A percentile compares a stretch with the other conserved stretches of the same genome.
phyloP scores from a whole-genome alignment of 1,284 basidiomycete species.

The Cryptococcus deneoformans region DNA sequence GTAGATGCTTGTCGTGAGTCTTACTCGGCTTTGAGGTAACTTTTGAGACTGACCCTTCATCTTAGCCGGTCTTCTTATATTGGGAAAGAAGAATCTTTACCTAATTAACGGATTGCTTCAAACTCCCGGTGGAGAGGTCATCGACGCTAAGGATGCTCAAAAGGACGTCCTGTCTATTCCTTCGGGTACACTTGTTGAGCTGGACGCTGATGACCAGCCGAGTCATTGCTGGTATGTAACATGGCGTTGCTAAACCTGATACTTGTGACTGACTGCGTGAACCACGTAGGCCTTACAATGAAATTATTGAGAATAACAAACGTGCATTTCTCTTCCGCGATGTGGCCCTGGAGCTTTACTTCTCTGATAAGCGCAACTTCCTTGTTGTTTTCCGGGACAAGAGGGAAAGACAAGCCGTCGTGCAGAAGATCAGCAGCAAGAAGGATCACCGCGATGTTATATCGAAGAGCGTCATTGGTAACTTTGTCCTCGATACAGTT shows the following conservation, averaged over 20 bases:
- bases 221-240: conserved; percentile 69
- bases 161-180: conserved; percentile 78
- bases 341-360: conserved; percentile 85
- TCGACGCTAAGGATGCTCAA: conserved; percentile 83
- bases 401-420: conserved; percentile 61
- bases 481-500: conserved; percentile 48
- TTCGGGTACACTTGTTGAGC: conserved; percentile 69
- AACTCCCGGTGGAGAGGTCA: conserved; percentile 79
- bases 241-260: too few relatives aligned
- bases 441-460: conserved; percentile 42
- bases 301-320: conserved; percentile 73
- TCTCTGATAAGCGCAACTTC: conserved; percentile 79
- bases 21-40: background rate
- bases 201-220: conserved; percentile 66
- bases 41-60: background rate
- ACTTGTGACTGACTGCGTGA: too few relatives aligned
- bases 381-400: conserved; percentile 73
- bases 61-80: conserved; percentile 80
- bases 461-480: conserved; percentile 42
- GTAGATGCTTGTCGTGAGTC: conserved; percentile 76
- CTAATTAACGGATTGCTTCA: conserved; percentile 92
- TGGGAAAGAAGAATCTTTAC: conserved; percentile 80
- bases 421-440: conserved; percentile 57
- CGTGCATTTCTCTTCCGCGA: conserved; percentile 85
- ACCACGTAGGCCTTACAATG: conserved; percentile 65